Evolutionary conservation across 306 rosid species (phyloP), one percentile per base, ranked within the genome.

Genomic region (Malus orientalis): DNA sequence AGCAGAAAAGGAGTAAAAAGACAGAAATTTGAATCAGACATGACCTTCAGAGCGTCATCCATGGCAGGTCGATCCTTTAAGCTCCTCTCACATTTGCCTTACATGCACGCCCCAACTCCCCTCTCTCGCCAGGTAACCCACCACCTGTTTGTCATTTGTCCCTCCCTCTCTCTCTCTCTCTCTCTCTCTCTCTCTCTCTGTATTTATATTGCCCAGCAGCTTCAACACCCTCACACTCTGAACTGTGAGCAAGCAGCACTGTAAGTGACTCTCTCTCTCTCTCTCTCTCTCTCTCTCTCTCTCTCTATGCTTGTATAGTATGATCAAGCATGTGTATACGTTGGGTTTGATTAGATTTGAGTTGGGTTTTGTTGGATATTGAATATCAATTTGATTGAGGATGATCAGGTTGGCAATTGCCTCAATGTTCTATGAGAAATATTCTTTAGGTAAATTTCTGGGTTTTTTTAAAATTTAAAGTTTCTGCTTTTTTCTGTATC

Each of bases 51-150:
- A 58, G 73, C 33, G 54, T 8, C 79, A 47, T 47, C 78, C 77
- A 45, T 72, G 63, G 79, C 80, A 40, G 76, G 76, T 53, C 76
- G 81, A 78, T 80, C 86, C 38, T 77, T 62, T 4, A 84, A 67
- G 44, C 68, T 74, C 44, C 6, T 76, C 40, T 75, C 80, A 6
- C 71, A 11, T 73, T 69, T 85, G 74, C 70, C 75, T 30, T 74
- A 77, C 74, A 53, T 71, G 84, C 90, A 67, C 23, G 22, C 74
- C 33, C 12, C 82, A 54, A 36, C 58, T 67, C 76, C 74, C 63
- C 38, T 81, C 76, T 23, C 78, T 71, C 89, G 88, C 73, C 91
- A 90, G 91, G 97, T 81, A 82, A 61, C 27, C 75, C 78, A 38
- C 45, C 16, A 18, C 44, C 38, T 6, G 54, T 38, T 22, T 68